Conservation (phyloP, 129 eudicot species). For the Logfia minima region DNA sequence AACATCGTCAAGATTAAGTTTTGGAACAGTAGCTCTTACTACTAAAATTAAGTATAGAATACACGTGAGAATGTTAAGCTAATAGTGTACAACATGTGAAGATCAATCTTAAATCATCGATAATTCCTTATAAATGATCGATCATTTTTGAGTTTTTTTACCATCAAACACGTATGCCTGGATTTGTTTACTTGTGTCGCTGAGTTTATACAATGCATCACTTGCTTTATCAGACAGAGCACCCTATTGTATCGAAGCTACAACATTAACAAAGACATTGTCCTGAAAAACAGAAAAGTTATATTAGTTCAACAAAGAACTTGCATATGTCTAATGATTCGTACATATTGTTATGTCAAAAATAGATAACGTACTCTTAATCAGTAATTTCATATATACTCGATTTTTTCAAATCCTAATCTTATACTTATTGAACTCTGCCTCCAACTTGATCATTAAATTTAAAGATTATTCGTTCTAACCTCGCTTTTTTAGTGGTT, state of each 20-base stretch:
- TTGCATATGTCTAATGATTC: neutral
- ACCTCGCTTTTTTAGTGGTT: neutral
- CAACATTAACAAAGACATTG: constrained; percentile 89
- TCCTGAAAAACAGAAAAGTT: constrained; percentile 46
- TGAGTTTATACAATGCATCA: constrained; percentile 83
- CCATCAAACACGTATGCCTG: constrained; percentile 97
- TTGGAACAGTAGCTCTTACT: constrained; percentile 84
- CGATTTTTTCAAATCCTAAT: neutral
- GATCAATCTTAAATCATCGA: neutral
- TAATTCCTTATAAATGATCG: neutral
- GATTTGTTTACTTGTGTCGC: constrained; percentile 77
- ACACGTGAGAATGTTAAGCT: neutral
- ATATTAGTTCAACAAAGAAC: neutral
- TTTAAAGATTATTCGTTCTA: neutral
- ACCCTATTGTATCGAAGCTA: constrained; percentile 85
- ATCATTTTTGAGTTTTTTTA: constrained; percentile 16
- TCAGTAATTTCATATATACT: neutral
- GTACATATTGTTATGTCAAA: neutral
- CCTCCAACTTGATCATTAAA: neutral
- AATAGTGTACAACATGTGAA: neutral
- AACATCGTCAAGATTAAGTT: constrained; percentile 73
- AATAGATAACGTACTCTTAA: neutral
- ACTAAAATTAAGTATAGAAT: constrained; percentile 39
- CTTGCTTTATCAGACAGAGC: constrained; percentile 77
- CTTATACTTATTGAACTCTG: neutral